Conservation (phyloP, 257 asterid species). For the Solanum sejunctum region DNA sequence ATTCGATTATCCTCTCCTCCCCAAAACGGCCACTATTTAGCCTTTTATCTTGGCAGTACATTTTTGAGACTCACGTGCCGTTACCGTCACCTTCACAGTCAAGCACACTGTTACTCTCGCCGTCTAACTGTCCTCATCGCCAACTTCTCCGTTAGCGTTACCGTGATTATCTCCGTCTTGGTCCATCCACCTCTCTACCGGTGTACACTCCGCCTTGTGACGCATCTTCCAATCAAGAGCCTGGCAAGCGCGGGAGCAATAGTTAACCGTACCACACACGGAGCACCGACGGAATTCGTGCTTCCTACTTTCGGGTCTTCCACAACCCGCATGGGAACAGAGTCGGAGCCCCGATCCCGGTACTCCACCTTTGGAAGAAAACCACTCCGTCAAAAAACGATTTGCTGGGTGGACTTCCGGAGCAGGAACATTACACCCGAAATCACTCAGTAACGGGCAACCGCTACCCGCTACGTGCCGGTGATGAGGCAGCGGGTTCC, state of each 20-base stretch:
- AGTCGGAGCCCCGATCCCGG: slow-evolving; percentile 53
- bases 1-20: background rate
- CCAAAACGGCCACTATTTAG: slow-evolving; percentile 24
- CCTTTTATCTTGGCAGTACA: background rate
- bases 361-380: slow-evolving; percentile 5
- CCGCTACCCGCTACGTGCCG: slow-evolving; percentile 30
- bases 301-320: slow-evolving; percentile 75
- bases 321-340: slow-evolving; percentile 83
- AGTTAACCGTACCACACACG: slow-evolving; percentile 80
- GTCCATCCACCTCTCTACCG: slow-evolving; percentile 35
- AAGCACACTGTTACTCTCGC: background rate
- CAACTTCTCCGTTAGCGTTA: slow-evolving; percentile 14
- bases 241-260: slow-evolving; percentile 96
- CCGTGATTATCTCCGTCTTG: slow-evolving; percentile 20
- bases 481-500: slow-evolving; percentile 27
- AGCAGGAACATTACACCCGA: slow-evolving; percentile 85
- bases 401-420: slow-evolving; percentile 74
- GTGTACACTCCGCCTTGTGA: slow-evolving; percentile 70
- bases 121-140: slow-evolving; percentile 5
- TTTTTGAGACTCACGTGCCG: slow-evolving; percentile 40
- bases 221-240: slow-evolving; percentile 94
- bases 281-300: slow-evolving; percentile 90
- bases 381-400: slow-evolving; percentile 71
- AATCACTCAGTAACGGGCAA: slow-evolving; percentile 75
- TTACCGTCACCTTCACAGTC: slow-evolving; percentile 49